These are phyloP conservation scores for Trichoderma afroharzianum DNA, from an alignment of 2,329 filamentous ascomycete genomes.

Conservation along the genomic window DNA sequence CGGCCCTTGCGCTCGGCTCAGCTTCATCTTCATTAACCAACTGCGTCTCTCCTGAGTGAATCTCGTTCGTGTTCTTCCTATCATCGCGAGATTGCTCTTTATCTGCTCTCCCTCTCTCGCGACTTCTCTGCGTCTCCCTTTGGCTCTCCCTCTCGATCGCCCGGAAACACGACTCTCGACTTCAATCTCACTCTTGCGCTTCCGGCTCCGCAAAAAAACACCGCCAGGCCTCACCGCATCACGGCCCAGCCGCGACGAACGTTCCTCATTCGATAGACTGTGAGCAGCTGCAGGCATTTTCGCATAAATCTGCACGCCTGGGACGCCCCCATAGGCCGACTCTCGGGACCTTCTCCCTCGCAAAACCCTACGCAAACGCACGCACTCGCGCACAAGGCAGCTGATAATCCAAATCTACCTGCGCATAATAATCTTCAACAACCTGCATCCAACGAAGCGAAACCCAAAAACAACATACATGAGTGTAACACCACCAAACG, in stretches of 20 bases:
- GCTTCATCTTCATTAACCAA: neutral
- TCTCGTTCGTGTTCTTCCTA: neutral
- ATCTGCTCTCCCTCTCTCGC: neutral
- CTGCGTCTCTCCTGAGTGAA: neutral
- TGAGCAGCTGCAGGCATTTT: neutral
- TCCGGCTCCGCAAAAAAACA: neutral
- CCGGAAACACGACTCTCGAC: neutral
- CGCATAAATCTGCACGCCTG: slow-evolving; percentile 3
- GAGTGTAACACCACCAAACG: neutral
- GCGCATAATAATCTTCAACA: neutral
- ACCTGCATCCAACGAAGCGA: neutral
- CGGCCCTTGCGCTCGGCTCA: slow-evolving; percentile 1
- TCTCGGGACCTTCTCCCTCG: neutral
- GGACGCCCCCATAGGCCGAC: neutral
- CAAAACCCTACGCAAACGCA: neutral
- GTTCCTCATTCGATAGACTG: neutral
- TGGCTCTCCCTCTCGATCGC: neutral
- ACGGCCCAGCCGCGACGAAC: slow-evolving; percentile 7
- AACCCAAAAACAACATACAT: neutral
- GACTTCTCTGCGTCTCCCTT: neutral
- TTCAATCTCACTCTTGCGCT: neutral
- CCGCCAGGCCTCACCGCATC: slow-evolving; percentile 14
- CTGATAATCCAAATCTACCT: neutral
- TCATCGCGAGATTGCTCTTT: neutral
- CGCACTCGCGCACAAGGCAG: neutral